Conservation (phyloP, 805 yeast species). For the Pachysolen tannophilus region DNA sequence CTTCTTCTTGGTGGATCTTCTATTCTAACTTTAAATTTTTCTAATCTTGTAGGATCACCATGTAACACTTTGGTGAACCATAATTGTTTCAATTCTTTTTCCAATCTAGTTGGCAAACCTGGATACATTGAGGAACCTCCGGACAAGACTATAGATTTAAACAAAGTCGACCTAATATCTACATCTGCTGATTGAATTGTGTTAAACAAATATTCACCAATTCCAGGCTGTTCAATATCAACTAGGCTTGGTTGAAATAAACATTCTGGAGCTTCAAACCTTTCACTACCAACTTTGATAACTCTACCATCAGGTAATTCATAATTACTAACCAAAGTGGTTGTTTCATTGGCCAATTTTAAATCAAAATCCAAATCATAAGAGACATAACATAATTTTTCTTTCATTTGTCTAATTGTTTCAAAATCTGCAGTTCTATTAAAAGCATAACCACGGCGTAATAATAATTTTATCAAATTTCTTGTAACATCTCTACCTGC, state of each 20-base stretch:
- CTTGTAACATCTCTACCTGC: slow-evolving; percentile 99
- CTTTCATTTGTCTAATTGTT: slow-evolving; percentile 96
- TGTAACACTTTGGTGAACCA: slow-evolving; percentile 88
- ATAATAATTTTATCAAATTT: slow-evolving; percentile 79
- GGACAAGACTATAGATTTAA: slow-evolving; percentile 85
- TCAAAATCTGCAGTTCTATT: slow-evolving; percentile 98
- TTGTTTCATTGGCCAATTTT: slow-evolving; percentile 87
- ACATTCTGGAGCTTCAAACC: slow-evolving; percentile 96
- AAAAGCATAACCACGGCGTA: slow-evolving; percentile 96
- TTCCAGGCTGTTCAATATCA: slow-evolving; percentile 94
- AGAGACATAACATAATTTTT: slow-evolving; percentile 90
- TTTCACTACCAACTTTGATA: slow-evolving; percentile 88
- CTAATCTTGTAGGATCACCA: slow-evolving; percentile 80
- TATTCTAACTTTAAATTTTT: slow-evolving; percentile 89
- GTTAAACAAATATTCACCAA: slow-evolving; percentile 87
- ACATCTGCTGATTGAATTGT: slow-evolving; percentile 93
- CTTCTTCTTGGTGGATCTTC: slow-evolving; percentile 99
- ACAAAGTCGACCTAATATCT: slow-evolving; percentile 82
- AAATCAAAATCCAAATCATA: slow-evolving; percentile 89
- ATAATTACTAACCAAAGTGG: slow-evolving; percentile 82
- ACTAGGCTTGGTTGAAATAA: slow-evolving; percentile 92
- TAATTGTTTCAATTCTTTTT: slow-evolving; percentile 91
- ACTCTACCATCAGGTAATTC: slow-evolving; percentile 96
- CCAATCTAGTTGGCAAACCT: slow-evolving; percentile 91
- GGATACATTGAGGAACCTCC: slow-evolving; percentile 99